A percentile compares a stretch with the other conserved stretches of the same genome.
Evolutionary conservation across 2,329 filamentous ascomycete species (phyloP).

Genomic region (Pyrenochaeta sp.): DNA sequence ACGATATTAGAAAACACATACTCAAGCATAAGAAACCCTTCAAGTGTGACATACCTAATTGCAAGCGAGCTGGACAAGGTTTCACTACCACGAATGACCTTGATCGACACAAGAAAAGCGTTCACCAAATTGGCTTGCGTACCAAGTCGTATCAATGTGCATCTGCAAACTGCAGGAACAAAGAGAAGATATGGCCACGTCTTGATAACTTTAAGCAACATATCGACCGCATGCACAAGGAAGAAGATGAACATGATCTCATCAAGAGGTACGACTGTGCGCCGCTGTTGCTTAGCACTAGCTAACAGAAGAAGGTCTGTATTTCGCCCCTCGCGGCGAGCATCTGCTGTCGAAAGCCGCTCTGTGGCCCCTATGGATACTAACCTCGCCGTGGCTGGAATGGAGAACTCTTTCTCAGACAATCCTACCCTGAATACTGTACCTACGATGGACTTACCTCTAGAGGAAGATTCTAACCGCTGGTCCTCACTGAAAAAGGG

Average conservation of each 20-base stretch:
- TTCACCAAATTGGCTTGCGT: constrained; percentile 64
- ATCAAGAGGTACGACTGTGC: constrained; percentile 54
- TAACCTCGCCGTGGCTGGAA: constrained; percentile 36
- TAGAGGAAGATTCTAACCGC: constrained; percentile 27
- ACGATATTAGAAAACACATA: constrained; percentile 72
- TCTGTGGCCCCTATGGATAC: constrained; percentile 40
- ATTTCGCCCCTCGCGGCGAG: constrained; percentile 12
- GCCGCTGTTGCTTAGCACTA: not conserved
- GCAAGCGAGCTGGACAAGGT: constrained; percentile 65
- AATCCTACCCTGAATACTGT: constrained; percentile 26
- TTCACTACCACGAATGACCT: constrained; percentile 86
- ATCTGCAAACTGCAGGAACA: constrained; percentile 64
- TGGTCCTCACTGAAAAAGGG: constrained; percentile 27
- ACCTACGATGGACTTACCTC: constrained; percentile 31
- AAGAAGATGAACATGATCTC: constrained; percentile 55
- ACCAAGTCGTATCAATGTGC: constrained; percentile 66
- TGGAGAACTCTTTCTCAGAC: constrained; percentile 31
- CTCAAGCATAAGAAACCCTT: constrained; percentile 74
- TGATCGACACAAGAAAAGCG: constrained; percentile 77
- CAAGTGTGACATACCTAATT: constrained; percentile 67
- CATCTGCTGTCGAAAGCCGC: constrained; percentile 11
- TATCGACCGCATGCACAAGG: constrained; percentile 71
- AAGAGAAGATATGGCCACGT: constrained; percentile 77
- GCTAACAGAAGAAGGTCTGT: constrained; percentile 39
- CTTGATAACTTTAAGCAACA: constrained; percentile 89